Evolutionary conservation across 495 filamentous ascomycete species (phyloP).

Genomic region (Penicillium soppii): DNA sequence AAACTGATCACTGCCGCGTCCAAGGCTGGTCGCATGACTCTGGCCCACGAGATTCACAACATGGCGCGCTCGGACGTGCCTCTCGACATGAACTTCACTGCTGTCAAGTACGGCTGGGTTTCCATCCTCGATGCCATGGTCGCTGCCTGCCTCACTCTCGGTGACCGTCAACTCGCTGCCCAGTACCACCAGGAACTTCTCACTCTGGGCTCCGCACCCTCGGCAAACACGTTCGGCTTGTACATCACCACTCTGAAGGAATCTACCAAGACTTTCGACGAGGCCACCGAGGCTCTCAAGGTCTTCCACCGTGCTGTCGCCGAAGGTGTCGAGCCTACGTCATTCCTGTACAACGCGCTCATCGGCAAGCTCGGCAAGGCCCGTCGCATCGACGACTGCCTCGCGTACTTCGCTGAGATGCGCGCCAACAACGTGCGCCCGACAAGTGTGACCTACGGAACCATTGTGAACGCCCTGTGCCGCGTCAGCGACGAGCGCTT

Average conservation of each 20-base stretch:
- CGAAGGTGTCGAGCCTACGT: constrained; percentile 93
- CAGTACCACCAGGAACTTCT: constrained; percentile 88
- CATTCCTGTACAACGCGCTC: constrained; percentile 96
- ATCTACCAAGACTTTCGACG: constrained; percentile 94
- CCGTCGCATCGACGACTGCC: constrained; percentile 93
- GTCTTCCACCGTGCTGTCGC: constrained; percentile 91
- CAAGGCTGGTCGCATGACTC: constrained; percentile 71
- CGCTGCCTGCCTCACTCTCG: constrained; percentile 82
- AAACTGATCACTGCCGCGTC: constrained; percentile 91
- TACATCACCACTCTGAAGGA: constrained; percentile 98
- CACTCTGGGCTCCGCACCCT: constrained; percentile 82
- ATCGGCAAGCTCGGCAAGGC: constrained; percentile 98
- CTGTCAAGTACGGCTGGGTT: constrained; percentile 91
- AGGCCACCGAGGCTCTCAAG: constrained; percentile 93
- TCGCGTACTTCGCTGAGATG: constrained; percentile 98
- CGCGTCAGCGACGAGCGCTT: constrained; percentile 97
- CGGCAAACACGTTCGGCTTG: constrained; percentile 94
- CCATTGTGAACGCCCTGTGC: constrained; percentile 95
- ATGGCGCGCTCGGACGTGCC: constrained; percentile 89
- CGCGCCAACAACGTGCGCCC: constrained; percentile 87
- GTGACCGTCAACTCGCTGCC: constrained; percentile 73
- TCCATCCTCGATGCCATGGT: constrained; percentile 96
- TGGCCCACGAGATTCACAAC: constrained; percentile 80
- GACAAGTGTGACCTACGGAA: constrained; percentile 96
- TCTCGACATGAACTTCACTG: constrained; percentile 71